Evolutionary conservation across 768 basidiomycete species (phyloP), one percentile per base, ranked within the genome.

Genomic region (Hemileccinum rubropunctum): DNA sequence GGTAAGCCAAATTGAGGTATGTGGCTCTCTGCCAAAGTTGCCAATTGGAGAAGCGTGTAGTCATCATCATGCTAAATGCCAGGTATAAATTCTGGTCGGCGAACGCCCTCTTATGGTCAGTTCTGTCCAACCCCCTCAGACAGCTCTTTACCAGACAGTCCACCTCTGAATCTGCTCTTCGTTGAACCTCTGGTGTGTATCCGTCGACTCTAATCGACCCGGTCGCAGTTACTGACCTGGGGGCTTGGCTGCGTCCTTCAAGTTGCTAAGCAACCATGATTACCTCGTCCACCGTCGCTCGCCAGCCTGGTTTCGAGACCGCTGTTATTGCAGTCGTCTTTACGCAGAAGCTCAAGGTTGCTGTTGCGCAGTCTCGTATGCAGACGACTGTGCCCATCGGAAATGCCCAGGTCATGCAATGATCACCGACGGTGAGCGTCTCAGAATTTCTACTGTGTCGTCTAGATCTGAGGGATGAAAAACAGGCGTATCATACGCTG

Each of bases 281-380:
- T n/a, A 18, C n/a, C 18, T 34, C 45, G 11, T 44, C 50, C 28
- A 21, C 33, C 18, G 35, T 30, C 17, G 9, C 48, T 21, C 17
- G n/a, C 34, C 10, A 45, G 20, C 43, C 8, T 33, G 50, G 61
- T 39, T 62, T 62, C 17, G 55, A 60, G 51, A 62, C 58, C 14
- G 61, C 51, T 6, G 61, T 62, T 33, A 57, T 48, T 15, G 61
- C 58, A 0, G 42, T 60, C 44, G 39, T 62, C 47, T 63, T 62
- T 47, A 45, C 58, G 5, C 54, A 57, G 17, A 62, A 53, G 40
- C 61, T 62, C 38, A 60, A 63, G 52, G 39, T 45, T 20, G 51
- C 58, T 18, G 58, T 43, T 18, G 54, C 54, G 21, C 53, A 49
- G 8, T 41, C 60, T 13, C 56, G 34, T 18, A 17, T 4, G 26